Base-by-base conservation (phyloP, 179 eudicot genomes). In the Gypsophila paniculata region DNA sequence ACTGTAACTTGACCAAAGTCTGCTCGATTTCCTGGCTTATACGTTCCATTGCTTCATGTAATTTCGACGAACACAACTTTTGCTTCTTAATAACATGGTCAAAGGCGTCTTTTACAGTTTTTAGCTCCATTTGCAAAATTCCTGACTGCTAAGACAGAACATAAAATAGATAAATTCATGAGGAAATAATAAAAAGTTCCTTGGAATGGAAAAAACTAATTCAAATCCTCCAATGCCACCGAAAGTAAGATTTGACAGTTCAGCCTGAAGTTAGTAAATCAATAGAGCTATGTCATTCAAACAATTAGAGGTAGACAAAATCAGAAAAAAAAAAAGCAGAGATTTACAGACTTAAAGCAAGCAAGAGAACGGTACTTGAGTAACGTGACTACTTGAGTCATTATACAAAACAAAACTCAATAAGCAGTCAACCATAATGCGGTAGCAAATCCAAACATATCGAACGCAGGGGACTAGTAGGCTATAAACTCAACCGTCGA, bases 61-160 rank as follows among this genome's bases (percentile, higher is more conserved):
- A 81, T 78, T 86, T 93, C 5, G 89, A 83, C 68, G 87, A 79
- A 42, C 86, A 83, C 15, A 89, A 69, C 73, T 85, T 91, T 75
- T 93, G 98, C 83, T 91, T 93, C 86, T 91, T 93, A 11, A 84
- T 82, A 18, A 88, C 96, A 57, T 88, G 93, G 72, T 88, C 97
- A 81, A 88, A 89, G 57, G 94, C 90, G 74, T 89, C 94, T 77
- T 85, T 89, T 79, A 86, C 85, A 71, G 83, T 75, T 80, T 79
- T 89, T 72, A 91, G 82, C 86, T 93, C 98, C 97, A 93, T 93
- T 38, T 57, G 38, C 38, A 48, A 6, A 68, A 15, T 26, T 51
- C 60, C 8, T 15, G 46, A 49, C 71, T 17, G 52, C n/a, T 8
- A 68, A 68, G 60, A 29, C 32, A 23, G 58, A 25, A 51, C 48